phyloP scores from a whole-genome alignment of 306 rosid species.

The Cicer yamashitae region DNA sequence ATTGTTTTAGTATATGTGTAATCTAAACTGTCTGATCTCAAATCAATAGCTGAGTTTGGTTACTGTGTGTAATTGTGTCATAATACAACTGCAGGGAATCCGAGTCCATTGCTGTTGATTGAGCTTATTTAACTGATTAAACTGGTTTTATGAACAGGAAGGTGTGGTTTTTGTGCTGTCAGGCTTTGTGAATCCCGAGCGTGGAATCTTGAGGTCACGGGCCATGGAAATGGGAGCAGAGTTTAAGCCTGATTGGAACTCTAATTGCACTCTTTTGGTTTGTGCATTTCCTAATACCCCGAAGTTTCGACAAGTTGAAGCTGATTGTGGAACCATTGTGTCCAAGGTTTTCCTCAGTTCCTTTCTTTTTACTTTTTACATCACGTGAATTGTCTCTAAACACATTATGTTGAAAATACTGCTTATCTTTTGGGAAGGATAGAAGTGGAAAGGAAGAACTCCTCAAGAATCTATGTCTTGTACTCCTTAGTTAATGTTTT shows the following conservation, averaged over 20 bases:
- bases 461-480: neutral
- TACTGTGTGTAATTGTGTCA: too few relatives aligned
- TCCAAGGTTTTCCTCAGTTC: conserved; percentile 69
- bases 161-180: conserved; percentile 92
- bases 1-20: too few relatives aligned
- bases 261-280: conserved; percentile 81
- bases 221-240: conserved; percentile 97
- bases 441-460: conserved; percentile 4
- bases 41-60: too few relatives aligned
- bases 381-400: conserved; percentile 4
- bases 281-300: conserved; percentile 94
- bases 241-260: conserved; percentile 86
- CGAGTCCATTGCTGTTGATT: neutral
- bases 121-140: conserved; percentile 21
- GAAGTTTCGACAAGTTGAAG: conserved; percentile 89
- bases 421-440: conserved; percentile 32
- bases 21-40: too few relatives aligned
- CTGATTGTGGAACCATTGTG: conserved; percentile 84
- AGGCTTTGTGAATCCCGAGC: conserved; percentile 95
- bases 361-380: conserved; percentile 1
- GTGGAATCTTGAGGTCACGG: conserved; percentile 76
- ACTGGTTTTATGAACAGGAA: conserved; percentile 62
- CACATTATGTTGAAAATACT: neutral
- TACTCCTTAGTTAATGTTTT: neutral
- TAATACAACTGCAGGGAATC: too few relatives aligned